Base-by-base conservation (phyloP, 805 yeast species). In the Wickerhamiella domercqiae region DNA sequence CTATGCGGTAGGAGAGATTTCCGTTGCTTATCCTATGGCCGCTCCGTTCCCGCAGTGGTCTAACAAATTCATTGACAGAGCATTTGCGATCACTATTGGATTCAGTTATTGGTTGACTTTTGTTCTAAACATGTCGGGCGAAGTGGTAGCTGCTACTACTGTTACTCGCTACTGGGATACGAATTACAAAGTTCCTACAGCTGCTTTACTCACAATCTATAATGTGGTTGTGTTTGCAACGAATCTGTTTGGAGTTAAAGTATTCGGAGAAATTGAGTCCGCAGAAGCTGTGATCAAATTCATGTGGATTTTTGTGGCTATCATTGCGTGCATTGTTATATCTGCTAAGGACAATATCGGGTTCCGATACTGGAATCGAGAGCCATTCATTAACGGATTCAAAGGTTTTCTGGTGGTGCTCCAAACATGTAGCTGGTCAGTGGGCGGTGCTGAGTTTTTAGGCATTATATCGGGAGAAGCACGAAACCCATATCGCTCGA, bases 251-350 rank as follows among this genome's bases (percentile, higher is more conserved):
- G 70, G 68, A 36, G 76, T 70, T n/a, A 57, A 56, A 42, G 53
- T 68, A 11, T 57, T 72, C 40, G 68, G 76, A 39, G 68, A 74
- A 39, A 60, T 71, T 7, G 82, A 73, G 48, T 79, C 73, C 54
- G 78, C 76, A 75, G 67, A 73, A 45, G 74, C 78, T 0, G 49
- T 68, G 7, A 62, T 78, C 55, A 79, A 78, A 54, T 71, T 79
- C 25, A 44, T 76, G 36, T 68, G 79, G 22, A 68, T 78, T 51
- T 49, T 73, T 15, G 82, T 83, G 15, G 74, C 73, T 51, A 59
- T 72, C 38, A 69, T 74, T 41, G 52, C 72, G 36, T 66, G 75
- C 39, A 65, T 74, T 39, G 64, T 71, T 6, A 73, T 68, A 35
- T 71, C 70, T 47, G 71, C 66, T 17, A 79, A 79, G 31, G 70